These are phyloP conservation scores for Cruciata laevipes DNA, from an alignment of 257 asterid genomes.

Conservation along the genomic window DNA sequence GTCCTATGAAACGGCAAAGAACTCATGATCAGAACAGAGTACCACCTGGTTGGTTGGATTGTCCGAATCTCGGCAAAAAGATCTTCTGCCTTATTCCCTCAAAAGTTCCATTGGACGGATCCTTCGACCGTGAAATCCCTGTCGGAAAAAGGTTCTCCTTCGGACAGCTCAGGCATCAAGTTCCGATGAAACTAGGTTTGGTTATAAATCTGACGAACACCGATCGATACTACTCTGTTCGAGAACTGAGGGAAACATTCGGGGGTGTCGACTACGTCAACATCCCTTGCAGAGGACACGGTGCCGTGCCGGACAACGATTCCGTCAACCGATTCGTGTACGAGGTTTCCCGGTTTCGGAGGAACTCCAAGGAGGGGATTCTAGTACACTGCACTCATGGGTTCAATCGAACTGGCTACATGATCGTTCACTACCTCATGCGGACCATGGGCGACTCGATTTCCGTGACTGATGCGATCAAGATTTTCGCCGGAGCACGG, in stretches of 20 bases:
- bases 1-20: conserved; percentile 41
- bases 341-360: conserved; percentile 88
- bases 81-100: conserved; percentile 73
- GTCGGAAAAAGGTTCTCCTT: conserved; percentile 91
- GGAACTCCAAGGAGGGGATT: conserved; percentile 55
- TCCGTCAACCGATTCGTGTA: conserved; percentile 72
- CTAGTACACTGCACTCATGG: conserved; percentile 98
- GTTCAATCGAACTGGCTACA: conserved; percentile 94
- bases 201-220: conserved; percentile 97
- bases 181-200: conserved; percentile 70
- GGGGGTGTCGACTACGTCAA: conserved; percentile 86
- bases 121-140: conserved; percentile 50
- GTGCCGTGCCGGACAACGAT: conserved; percentile 89
- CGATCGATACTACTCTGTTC: conserved; percentile 62
- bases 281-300: conserved; percentile 96
- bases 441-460: conserved; percentile 39
- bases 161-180: conserved; percentile 59
- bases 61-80: conserved; percentile 74
- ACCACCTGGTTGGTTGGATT: conserved; percentile 99
- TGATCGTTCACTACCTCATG: conserved; percentile 94
- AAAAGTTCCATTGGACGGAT: conserved; percentile 82
- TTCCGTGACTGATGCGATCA: conserved; percentile 87
- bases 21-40: conserved; percentile 42
- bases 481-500: conserved; percentile 76
- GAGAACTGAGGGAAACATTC: conserved; percentile 43